phyloP scores from a whole-genome alignment of 768 basidiomycete species.

The Arthromyces matolae region DNA sequence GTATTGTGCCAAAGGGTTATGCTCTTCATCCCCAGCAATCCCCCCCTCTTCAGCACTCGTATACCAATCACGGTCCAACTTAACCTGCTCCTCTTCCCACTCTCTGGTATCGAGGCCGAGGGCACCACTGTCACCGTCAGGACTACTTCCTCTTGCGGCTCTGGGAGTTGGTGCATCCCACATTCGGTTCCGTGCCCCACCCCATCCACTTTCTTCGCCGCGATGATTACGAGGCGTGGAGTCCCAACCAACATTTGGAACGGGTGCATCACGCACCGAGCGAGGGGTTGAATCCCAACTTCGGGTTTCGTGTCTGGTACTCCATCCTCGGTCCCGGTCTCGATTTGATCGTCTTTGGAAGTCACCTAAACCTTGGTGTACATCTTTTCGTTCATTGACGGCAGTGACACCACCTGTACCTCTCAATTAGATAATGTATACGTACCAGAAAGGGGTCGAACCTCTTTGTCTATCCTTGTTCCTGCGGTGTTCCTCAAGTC shows the following conservation, averaged over 20 bases:
- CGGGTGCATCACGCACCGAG: conserved; percentile 67
- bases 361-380: conserved; percentile 80
- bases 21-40: conserved; percentile 84
- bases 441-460: conserved; percentile 20
- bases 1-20: conserved; percentile 90
- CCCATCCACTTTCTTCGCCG: conserved; percentile 67
- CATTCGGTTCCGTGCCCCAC: conserved; percentile 44
- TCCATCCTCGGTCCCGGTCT: conserved; percentile 51
- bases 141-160: conserved; percentile 59
- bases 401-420: conserved; percentile 73
- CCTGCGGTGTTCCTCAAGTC: conserved; percentile 74
- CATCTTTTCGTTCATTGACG: conserved; percentile 52
- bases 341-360: conserved; percentile 92
- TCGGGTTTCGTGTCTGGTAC: conserved; percentile 36
- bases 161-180: conserved; percentile 90
- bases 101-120: conserved; percentile 74
- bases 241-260: conserved; percentile 93
- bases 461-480: conserved; percentile 70
- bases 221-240: conserved; percentile 71
- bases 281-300: conserved; percentile 64
- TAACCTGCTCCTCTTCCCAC: conserved; percentile 97
- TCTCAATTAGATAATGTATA: conserved; percentile 4
- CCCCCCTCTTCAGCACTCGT: conserved; percentile 85
- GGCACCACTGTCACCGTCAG: conserved; percentile 62
- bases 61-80: conserved; percentile 95